Base-by-base conservation (phyloP, 23 red algal genomes). In the Gracilariopsis chorda region DNA sequence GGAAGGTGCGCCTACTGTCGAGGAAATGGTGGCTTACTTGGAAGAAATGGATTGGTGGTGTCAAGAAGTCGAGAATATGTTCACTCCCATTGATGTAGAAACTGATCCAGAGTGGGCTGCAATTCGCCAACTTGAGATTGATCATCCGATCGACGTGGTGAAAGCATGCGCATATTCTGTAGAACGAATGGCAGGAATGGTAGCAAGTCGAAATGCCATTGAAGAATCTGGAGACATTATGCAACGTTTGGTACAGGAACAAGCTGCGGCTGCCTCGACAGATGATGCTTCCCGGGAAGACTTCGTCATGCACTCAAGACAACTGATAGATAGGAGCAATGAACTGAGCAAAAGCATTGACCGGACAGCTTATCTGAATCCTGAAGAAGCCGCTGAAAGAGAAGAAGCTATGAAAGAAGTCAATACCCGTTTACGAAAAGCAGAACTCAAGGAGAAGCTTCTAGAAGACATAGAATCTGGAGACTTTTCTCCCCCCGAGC, bases 171-270 rank as follows among this genome's bases (percentile, higher is more conserved):
- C 86, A 0, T 34, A 47, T 24, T 62, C 86, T 16, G 56, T 90
- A 41, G 70, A 75, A 19, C 48, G 45, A 49, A 90, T 90, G 86
- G 86, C 86, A 20, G 86, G 70, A 7, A 90, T 69, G 51, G 71
- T 90, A 35, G 86, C 43, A 16, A 75, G 40, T 32, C 70, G 86
- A 78, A 16, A 33, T 41, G 86, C 70, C 7, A 53, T 90, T 49
- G 86, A 90, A 33, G 60, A 61, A 30, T 63, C 72, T 0, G 86
- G 70, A 49, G 52, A 77, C 32, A 27, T 78, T 4, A 57, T 85
- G 43, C 57, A 64, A 69, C 43, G 46, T 21, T 2, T 67, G 16
- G 80, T 56, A 32, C 32, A 69, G 27, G 60, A 55, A 69, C 33
- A 21, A 35, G 2, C 17, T 11, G 13, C 14, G 21, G 46, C 37